Evolutionary conservation across 2,329 filamentous ascomycete species (phyloP), one percentile per base, ranked within the genome.

Genomic region (Sphaerulina populicola): DNA sequence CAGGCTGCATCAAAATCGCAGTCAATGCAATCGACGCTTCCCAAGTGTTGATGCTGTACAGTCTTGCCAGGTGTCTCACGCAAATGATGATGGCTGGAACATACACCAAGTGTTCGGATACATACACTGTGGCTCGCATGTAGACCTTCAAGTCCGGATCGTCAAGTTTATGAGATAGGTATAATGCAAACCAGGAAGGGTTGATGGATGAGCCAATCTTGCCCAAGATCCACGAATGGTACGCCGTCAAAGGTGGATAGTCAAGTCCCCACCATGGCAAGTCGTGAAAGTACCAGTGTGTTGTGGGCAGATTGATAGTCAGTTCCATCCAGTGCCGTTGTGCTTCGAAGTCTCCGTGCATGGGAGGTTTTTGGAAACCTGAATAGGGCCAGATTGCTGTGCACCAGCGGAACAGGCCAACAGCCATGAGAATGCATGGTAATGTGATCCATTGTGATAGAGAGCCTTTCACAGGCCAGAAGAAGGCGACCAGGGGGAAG

Each of bases 261-360:
- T 98, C 93, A 59, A 98, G 77, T 0, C 94, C 94, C 93, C 93
- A 98, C 84, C 91, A 98, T 64, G 91, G 78, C 40, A 97, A 75
- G 67, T 98, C 90, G 68, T 98, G 88, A 66, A 94, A 95, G 70
- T 98, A 98, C 93, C 94, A 98, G 68, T 93, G 86, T 9, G 88
- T 93, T 35, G 94, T 77, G 11, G 93, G 93, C 1, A 98, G 75
- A 53, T 95, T 81, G 7, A 81, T 86, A 1, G 93, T 96, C 58
- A 98, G 76, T 66, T 98, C 93, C 90, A 98, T 95, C 93, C 93
- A 98, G 70, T 98, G 93, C 62, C 93, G 77, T 69, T 98, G 93
- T 3, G 94, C 93, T 73, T 98, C 93, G 71, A 95, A 98, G 70
- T 98, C 93, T 59, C 93, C 93, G 65, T 90, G 86, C 82, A 96